Evolutionary conservation across 164 flowering plant species (phyloP).

Genomic region (Liquidambar formosana): DNA sequence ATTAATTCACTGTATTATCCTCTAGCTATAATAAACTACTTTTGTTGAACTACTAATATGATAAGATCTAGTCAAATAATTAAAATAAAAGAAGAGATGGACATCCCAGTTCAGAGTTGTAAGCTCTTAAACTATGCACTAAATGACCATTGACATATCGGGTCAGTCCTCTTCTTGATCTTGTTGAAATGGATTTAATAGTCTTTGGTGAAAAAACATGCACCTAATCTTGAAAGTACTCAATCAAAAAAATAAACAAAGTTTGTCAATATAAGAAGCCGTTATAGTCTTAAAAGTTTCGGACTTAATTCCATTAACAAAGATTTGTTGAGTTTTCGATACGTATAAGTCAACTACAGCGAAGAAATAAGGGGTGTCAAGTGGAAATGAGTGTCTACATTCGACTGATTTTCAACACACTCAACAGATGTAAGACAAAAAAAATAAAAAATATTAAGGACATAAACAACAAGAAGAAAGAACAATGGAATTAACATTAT

Average conservation of each 20-base stretch:
- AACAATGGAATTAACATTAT: no score
- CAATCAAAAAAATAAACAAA: background rate
- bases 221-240: constrained; percentile 11
- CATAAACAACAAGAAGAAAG: no score
- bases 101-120: no score
- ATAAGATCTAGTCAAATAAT: constrained; percentile 19
- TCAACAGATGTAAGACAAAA: no score
- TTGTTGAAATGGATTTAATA: constrained; percentile 5
- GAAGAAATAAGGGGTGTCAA: no score
- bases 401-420: no score
- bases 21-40: constrained; percentile 12
- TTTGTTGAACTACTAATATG: constrained; percentile 11
- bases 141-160: constrained; percentile 1
- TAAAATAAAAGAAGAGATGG: background rate
- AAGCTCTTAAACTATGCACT: no score
- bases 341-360: background rate
- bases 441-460: no score
- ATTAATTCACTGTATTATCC: background rate
- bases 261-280: background rate
- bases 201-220: constrained; percentile 12
- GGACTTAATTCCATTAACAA: background rate
- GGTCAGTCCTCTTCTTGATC: constrained; percentile 10
- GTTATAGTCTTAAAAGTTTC: background rate
- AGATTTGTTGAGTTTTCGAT: constrained; percentile 4
- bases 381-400: no score